phyloP scores from a whole-genome alignment of 345 rosid species.

The Streptanthus diversifolius region DNA sequence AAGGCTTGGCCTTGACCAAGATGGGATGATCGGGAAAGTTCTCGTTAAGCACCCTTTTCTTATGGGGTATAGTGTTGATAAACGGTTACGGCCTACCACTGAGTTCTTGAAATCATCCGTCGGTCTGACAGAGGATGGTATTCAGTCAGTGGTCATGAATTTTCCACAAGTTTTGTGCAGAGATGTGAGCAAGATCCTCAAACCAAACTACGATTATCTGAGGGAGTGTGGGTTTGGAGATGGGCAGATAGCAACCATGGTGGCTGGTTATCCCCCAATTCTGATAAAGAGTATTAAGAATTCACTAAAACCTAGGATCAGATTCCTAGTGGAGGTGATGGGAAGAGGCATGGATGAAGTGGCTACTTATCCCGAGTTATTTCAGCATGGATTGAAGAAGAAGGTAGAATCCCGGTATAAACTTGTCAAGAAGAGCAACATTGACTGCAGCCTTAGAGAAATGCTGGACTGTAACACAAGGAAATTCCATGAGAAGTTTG shows the following conservation, averaged over 20 bases:
- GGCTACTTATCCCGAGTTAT: slow-evolving; percentile 57
- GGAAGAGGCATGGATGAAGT: slow-evolving; percentile 61
- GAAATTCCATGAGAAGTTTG: slow-evolving; percentile 57
- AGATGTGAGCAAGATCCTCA: slow-evolving; percentile 57
- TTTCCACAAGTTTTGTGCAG: slow-evolving; percentile 70
- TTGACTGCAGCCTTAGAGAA: slow-evolving; percentile 64
- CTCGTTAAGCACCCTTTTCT: slow-evolving; percentile 63
- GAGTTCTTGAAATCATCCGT: slow-evolving; percentile 53
- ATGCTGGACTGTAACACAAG: slow-evolving; percentile 66
- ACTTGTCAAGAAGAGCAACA: slow-evolving; percentile 48
- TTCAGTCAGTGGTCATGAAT: slow-evolving; percentile 49
- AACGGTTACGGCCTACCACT: slow-evolving; percentile 54
- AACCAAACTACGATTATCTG: slow-evolving; percentile 49
- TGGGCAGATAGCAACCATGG: slow-evolving; percentile 50
- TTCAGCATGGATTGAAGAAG: slow-evolving; percentile 71
- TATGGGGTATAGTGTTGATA: slow-evolving; percentile 65
- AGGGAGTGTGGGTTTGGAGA: slow-evolving; percentile 52
- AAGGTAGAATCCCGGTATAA: slow-evolving; percentile 54
- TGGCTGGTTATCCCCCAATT: slow-evolving; percentile 62
- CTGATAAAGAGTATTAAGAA: slow-evolving; percentile 63
- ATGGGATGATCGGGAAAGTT: slow-evolving; percentile 63
- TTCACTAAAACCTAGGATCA: slow-evolving; percentile 67
- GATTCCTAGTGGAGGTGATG: slow-evolving; percentile 66
- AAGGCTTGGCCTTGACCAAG: slow-evolving; percentile 55
- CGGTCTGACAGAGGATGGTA: slow-evolving; percentile 47